Evolutionary conservation across 768 basidiomycete genomes (phyloP).

Genomic region (Pleurotus cornucopiae): DNA sequence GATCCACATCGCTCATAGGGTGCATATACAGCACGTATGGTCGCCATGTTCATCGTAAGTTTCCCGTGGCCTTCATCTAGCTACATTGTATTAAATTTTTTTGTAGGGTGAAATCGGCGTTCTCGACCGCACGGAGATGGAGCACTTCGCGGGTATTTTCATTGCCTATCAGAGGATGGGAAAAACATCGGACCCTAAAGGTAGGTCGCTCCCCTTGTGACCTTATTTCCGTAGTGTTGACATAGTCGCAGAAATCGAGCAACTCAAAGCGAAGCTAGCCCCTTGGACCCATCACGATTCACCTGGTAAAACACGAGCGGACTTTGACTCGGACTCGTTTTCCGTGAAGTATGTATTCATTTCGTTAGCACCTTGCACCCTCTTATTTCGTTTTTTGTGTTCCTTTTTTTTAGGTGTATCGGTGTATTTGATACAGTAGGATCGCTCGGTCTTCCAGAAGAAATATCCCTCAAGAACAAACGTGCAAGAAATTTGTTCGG

Average conservation of each 20-base stretch:
- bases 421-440: conserved; percentile 83
- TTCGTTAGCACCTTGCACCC: not conserved
- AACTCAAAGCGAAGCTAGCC: conserved; percentile 39
- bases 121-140: conserved; percentile 70
- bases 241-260: conserved; percentile 26
- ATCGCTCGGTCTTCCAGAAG: conserved; percentile 65
- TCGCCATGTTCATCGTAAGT: conserved; percentile 63
- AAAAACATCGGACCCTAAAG: conserved; percentile 40
- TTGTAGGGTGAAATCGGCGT: conserved; percentile 64
- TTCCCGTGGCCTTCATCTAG: not conserved
- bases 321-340: conserved; percentile 43
- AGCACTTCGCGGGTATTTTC: conserved; percentile 64
- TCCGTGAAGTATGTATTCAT: conserved; percentile 50
- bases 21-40: conserved; percentile 74
- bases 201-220: conserved; percentile 20
- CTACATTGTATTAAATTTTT: no score
- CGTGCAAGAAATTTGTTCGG: conserved; percentile 44
- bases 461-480: conserved; percentile 43
- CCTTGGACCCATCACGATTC: conserved; percentile 53
- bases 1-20: conserved; percentile 37
- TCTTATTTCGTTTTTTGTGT: not conserved
- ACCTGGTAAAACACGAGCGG: conserved; percentile 48
- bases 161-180: conserved; percentile 58
- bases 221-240: conserved; percentile 13
- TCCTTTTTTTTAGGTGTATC: conserved; percentile 40